Base-by-base conservation (phyloP, 352 stramenopile genomes). In the Phytophthora lateralis region DNA sequence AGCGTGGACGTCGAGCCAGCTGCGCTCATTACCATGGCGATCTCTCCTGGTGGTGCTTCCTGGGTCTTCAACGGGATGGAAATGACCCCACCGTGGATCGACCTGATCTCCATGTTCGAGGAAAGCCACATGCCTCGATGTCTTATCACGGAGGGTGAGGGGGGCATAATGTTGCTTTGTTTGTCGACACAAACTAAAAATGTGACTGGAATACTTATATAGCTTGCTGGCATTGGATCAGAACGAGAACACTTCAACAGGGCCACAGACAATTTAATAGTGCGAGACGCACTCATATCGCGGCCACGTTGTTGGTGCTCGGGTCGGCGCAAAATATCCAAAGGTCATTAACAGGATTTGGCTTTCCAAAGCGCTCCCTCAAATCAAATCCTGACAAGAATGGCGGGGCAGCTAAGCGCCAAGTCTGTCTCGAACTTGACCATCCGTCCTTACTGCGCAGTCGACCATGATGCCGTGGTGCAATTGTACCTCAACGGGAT, bases 401-500 rank as follows among this genome's bases (percentile, higher is more conserved):
- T 62, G 54, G 43, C 54, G n/a, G 20, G 6, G 1, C 1, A 24
- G 21, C 21, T 24, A 27, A 18, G 39, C 30, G n/a, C 29, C 11
- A 21, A 47, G 3, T 26, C 27, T 30, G 21, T 55, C 5, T 29
- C 20, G 14, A 17, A 38, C 27, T 27, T 71, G 11, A 45, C 30
- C n/a, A 59, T 78, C 47, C 73, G 66, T 9, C 38, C 61, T 37
- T 78, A 67, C 52, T 34, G 21, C 14, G 6, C 15, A 0, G 18
- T 42, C 14, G 73, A 81, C 59, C 63, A 67, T 29, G 58, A 65
- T 0, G 52, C 57, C 0, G 58, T 74, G 15, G 37, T 52, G 9
- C 42, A 66, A n/a, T 41, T 82, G 11, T 79, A 79, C 45, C 29
- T 64, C 10, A 30, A 71, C 24, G 73, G 73, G 8, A 78, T 72